phyloP scores from a whole-genome alignment of 129 eudicot genomes.

The Smallanthus sonchifolius region DNA sequence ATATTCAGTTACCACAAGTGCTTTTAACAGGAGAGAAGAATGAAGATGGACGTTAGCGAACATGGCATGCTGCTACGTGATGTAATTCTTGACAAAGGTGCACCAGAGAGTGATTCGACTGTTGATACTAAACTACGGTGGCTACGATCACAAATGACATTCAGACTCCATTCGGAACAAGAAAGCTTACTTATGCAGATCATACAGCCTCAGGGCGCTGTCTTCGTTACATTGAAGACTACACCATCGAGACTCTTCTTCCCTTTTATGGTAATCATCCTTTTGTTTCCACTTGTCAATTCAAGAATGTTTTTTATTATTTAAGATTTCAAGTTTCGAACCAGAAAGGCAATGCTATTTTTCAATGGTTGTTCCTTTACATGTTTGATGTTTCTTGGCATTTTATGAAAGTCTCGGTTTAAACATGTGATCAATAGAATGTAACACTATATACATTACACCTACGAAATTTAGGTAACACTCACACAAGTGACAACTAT shows the following conservation, averaged over 20 bases:
- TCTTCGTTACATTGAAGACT: slow-evolving; percentile 61
- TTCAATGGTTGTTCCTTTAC: too few relatives aligned
- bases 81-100: neutral
- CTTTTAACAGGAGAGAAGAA: too few relatives aligned
- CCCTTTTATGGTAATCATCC: slow-evolving; percentile 63
- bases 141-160: slow-evolving; percentile 63
- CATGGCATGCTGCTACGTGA: neutral
- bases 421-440: too few relatives aligned
- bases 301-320: too few relatives aligned
- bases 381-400: too few relatives aligned
- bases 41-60: neutral
- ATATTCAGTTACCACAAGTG: too few relatives aligned
- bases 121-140: slow-evolving; percentile 46
- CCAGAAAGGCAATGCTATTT: too few relatives aligned
- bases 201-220: slow-evolving; percentile 77
- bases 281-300: neutral
- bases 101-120: slow-evolving; percentile 8
- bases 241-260: slow-evolving; percentile 46
- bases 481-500: slow-evolving; percentile 76
- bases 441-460: too few relatives aligned
- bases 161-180: slow-evolving; percentile 60
- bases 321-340: too few relatives aligned
- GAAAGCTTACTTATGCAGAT: slow-evolving; percentile 72
- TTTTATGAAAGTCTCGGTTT: too few relatives aligned
- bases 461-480: slow-evolving; percentile 49